These are phyloP conservation scores for Fusarium hainanense DNA, from an alignment of 2,329 filamentous ascomycete genomes.

Conservation along the genomic window DNA sequence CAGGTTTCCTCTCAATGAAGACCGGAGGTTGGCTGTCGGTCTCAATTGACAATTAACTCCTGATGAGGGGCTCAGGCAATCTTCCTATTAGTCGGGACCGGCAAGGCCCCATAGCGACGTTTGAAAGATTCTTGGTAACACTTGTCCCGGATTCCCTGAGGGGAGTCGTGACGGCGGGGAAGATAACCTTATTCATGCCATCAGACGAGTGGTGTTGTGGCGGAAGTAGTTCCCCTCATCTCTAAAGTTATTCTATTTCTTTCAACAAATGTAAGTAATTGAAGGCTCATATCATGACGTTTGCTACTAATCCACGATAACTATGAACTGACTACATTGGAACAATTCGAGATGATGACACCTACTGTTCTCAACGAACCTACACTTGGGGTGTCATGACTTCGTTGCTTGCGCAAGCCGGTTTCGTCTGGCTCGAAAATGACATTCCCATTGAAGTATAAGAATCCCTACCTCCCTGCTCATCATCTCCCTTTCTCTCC, in stretches of 20 bases:
- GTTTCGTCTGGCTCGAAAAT: not conserved
- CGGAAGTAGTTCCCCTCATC: not conserved
- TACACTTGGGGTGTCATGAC: not conserved
- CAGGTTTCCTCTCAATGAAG: accelerated
- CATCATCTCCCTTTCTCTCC: not conserved
- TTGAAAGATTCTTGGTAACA: no score
- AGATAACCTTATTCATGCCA: not conserved
- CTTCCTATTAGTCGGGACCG: not conserved
- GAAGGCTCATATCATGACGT: not conserved
- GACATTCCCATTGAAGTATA: not conserved
- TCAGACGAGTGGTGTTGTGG: not conserved
- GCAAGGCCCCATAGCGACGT: not conserved
- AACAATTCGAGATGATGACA: not conserved
- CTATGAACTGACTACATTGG: not conserved
- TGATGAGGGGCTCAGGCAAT: not conserved
- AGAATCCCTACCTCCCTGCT: not conserved
- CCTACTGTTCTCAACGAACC: not conserved
- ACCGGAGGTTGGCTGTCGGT: not conserved
- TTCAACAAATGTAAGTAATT: not conserved
- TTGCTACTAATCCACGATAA: not conserved
- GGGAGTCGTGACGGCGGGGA: not conserved
- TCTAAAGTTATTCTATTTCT: not conserved
- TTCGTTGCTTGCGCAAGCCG: not conserved
- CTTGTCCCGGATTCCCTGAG: not conserved
- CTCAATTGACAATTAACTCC: not conserved